These are phyloP conservation scores for Immersiella caudata DNA, from an alignment of 495 filamentous ascomycete genomes.

Conservation along the genomic window DNA sequence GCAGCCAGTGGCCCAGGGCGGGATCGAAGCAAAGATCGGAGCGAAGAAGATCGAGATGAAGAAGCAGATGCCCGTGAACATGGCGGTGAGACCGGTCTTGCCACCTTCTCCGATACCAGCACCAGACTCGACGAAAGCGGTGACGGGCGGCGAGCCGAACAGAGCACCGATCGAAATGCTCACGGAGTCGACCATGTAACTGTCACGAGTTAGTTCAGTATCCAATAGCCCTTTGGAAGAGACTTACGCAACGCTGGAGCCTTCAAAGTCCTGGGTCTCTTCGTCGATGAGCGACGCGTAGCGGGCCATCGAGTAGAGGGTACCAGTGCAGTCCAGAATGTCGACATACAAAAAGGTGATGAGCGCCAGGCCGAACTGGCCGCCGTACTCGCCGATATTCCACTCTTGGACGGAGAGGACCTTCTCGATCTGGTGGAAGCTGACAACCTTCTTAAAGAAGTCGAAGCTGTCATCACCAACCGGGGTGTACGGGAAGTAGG, in stretches of 20 bases:
- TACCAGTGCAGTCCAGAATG: constrained; percentile 76
- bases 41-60: constrained; percentile 87
- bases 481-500: constrained; percentile 72
- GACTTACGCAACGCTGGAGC: constrained; percentile 64
- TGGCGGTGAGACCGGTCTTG: constrained; percentile 79
- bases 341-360: constrained; percentile 87
- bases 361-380: constrained; percentile 74
- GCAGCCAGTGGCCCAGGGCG: constrained; percentile 81
- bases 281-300: constrained; percentile 75
- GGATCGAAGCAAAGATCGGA: constrained; percentile 82
- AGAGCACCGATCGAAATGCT: constrained; percentile 77
- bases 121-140: constrained; percentile 81
- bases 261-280: constrained; percentile 75
- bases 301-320: constrained; percentile 80
- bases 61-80: constrained; percentile 74
- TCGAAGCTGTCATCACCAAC: constrained; percentile 69
- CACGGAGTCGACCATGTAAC: constrained; percentile 75
- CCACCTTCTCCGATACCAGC: constrained; percentile 85
- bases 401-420: constrained; percentile 69
- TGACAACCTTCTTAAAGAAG: constrained; percentile 82
- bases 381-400: constrained; percentile 62
- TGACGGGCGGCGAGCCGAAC: constrained; percentile 73
- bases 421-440: constrained; percentile 72
- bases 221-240: no score
- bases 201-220: not conserved